Evolutionary conservation across 306 rosid genomes (phyloP).

Genomic region (Inga laurina): DNA sequence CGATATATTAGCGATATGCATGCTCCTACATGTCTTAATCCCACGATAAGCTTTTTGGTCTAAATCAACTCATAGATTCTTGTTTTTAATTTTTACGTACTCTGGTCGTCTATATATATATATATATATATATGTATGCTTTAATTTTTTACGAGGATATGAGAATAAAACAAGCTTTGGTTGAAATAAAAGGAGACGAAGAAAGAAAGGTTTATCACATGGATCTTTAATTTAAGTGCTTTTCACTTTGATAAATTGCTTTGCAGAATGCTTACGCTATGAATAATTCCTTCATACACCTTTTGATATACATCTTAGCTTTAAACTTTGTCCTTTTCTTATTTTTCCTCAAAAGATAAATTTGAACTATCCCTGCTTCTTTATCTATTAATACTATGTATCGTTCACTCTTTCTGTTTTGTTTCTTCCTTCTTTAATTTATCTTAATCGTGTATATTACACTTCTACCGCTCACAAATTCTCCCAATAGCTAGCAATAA

Average conservation of each 20-base stretch:
- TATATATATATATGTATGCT: background rate
- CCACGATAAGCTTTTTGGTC: constrained; percentile 15
- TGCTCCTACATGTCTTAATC: constrained; percentile 32
- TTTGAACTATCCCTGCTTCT: background rate
- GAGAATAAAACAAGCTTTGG: constrained; percentile 1
- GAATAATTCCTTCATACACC: constrained; percentile 34
- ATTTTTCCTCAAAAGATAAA: constrained; percentile 8
- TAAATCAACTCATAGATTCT: background rate
- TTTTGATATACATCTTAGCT: constrained; percentile 1
- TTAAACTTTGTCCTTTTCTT: constrained; percentile 20
- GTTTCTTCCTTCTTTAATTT: background rate
- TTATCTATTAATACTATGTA: background rate
- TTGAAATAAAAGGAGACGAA: constrained; percentile 14
- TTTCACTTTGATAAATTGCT: constrained; percentile 1
- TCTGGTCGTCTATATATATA: background rate
- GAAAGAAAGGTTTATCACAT: constrained; percentile 17
- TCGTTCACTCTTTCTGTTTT: background rate
- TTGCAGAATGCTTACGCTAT: constrained; percentile 52
- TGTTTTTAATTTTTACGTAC: background rate
- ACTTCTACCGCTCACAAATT: background rate
- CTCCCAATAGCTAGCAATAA: background rate
- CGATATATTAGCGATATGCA: background rate
- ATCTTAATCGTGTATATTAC: background rate
- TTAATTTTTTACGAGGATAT: background rate
- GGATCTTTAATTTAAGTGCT: constrained; percentile 5